phyloP scores from a whole-genome alignment of 2,329 filamentous ascomycete genomes.

The Pseudocercospora macadamiae region DNA sequence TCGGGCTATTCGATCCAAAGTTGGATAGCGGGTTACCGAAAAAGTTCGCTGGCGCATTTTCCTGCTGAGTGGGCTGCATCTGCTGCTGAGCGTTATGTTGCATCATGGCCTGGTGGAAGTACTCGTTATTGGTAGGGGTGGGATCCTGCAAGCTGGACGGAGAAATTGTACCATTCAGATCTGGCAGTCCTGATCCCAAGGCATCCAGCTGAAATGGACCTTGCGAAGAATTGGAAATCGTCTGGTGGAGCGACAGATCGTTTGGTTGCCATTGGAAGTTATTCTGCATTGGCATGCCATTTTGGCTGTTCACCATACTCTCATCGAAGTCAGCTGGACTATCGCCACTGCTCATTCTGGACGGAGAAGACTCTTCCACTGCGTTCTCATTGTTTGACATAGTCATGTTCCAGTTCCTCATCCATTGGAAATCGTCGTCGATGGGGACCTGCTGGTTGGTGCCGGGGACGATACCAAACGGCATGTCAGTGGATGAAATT shows the following conservation, averaged over 20 bases:
- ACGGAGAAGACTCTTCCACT: constrained; percentile 91
- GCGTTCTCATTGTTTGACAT: constrained; percentile 74
- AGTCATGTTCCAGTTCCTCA: constrained; percentile 77
- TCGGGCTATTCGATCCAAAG: constrained; percentile 68
- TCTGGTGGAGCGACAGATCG: constrained; percentile 66
- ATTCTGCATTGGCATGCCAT: constrained; percentile 30
- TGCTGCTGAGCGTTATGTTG: constrained; percentile 50
- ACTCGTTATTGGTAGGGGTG: constrained; percentile 68
- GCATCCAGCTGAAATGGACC: constrained; percentile 77
- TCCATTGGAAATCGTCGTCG: constrained; percentile 84
- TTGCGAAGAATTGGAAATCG: constrained; percentile 61
- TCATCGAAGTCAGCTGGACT: constrained; percentile 92
- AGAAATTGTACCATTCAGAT: constrained; percentile 72
- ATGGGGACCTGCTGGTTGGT: constrained; percentile 60
- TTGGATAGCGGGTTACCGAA: constrained; percentile 63
- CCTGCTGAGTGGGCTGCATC: constrained; percentile 20
- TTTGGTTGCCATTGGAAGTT: constrained; percentile 63
- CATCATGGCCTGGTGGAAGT: constrained; percentile 70
- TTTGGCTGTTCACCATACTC: constrained; percentile 78
- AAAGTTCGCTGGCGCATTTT: constrained; percentile 50
- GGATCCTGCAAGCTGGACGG: constrained; percentile 75
- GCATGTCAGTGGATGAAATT: constrained; percentile 26
- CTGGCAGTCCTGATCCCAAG: constrained; percentile 73
- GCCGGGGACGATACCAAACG: constrained; percentile 49
- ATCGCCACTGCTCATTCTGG: constrained; percentile 92